These are phyloP conservation scores for Pseudogymnoascus sp. DNA, from an alignment of 2,329 filamentous ascomycete genomes.

Conservation along the genomic window DNA sequence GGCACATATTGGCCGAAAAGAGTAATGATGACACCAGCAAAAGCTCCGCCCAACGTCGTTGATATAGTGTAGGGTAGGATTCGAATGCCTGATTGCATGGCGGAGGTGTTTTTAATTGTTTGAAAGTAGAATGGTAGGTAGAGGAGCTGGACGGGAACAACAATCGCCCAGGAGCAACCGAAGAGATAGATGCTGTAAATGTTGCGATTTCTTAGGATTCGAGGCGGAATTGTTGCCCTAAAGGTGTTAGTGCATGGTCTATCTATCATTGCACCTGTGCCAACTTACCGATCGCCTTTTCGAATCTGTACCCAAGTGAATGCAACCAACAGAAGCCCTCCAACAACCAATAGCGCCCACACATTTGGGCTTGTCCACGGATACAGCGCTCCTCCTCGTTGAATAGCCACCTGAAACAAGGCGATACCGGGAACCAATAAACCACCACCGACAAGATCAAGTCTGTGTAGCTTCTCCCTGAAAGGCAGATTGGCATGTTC, in stretches of 20 bases:
- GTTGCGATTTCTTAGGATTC: conserved; percentile 29
- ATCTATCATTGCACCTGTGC: conserved; percentile 20
- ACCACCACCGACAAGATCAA: conserved; percentile 31
- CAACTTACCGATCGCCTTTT: conserved; percentile 43
- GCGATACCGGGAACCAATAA: conserved; percentile 23
- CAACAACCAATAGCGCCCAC: conserved; percentile 37
- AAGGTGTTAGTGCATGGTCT: not conserved
- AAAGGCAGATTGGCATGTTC: not conserved
- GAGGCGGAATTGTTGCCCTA: conserved; percentile 23
- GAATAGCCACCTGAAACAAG: conserved; percentile 27
- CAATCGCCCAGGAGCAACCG: conserved; percentile 21
- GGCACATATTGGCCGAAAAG: conserved; percentile 25
- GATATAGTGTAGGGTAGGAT: conserved; percentile 27
- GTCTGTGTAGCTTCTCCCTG: conserved; percentile 39
- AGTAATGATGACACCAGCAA: conserved; percentile 26
- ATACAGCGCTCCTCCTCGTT: conserved; percentile 38
- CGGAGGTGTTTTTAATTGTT: conserved; percentile 33
- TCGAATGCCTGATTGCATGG: conserved; percentile 30
- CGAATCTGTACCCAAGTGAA: conserved; percentile 34
- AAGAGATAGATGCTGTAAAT: conserved; percentile 27
- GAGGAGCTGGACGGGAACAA: conserved; percentile 27
- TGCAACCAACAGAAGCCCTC: conserved; percentile 23
- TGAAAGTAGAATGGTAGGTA: conserved; percentile 40
- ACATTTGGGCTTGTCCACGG: conserved; percentile 31
- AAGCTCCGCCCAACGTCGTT: conserved; percentile 24